Conservation (phyloP, 2,329 filamentous ascomycete species). For the Geosmithia putterillii region DNA sequence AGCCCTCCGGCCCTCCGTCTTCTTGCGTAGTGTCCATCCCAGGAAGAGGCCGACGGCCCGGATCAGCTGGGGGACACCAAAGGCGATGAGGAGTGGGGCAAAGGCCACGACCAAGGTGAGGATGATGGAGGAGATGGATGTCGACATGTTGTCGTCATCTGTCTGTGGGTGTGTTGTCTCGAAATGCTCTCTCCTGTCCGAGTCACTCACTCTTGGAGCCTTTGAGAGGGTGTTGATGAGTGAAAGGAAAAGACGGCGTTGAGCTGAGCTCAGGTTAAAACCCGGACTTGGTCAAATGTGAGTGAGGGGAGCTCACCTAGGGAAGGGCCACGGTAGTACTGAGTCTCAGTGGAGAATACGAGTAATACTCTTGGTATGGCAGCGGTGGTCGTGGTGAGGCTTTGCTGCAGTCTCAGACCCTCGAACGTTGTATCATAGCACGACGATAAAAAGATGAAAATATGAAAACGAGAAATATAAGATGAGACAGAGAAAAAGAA, state of each 20-base stretch:
- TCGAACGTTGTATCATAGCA: not conserved
- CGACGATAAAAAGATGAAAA: not conserved
- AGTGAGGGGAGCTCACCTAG: too few species aligned
- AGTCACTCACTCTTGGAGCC: too few species aligned
- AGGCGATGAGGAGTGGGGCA: slow-evolving; percentile 1
- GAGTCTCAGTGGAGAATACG: too few species aligned
- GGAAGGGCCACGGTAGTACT: too few species aligned
- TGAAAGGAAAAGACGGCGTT: too few species aligned
- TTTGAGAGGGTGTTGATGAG: too few species aligned
- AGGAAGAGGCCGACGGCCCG: slow-evolving; percentile 29
- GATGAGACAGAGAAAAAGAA: too few species aligned
- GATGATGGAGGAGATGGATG: not conserved
- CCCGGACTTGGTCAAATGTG: too few species aligned
- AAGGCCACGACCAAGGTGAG: slow-evolving; percentile 1
- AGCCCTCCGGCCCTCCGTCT: slow-evolving; percentile 48
- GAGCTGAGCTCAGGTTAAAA: too few species aligned
- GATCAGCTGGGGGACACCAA: slow-evolving; percentile 7
- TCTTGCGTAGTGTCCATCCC: slow-evolving; percentile 50
- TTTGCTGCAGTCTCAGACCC: too few species aligned
- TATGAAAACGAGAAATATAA: not conserved
- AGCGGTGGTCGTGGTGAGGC: too few species aligned
- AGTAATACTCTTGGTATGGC: too few species aligned
- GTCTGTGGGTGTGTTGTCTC: not conserved
- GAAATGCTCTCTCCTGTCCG: not conserved
- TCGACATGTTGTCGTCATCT: not conserved